Conservation (phyloP, 2,329 filamentous ascomycete genomes). For the Myriosclerotinia scirpicola region DNA sequence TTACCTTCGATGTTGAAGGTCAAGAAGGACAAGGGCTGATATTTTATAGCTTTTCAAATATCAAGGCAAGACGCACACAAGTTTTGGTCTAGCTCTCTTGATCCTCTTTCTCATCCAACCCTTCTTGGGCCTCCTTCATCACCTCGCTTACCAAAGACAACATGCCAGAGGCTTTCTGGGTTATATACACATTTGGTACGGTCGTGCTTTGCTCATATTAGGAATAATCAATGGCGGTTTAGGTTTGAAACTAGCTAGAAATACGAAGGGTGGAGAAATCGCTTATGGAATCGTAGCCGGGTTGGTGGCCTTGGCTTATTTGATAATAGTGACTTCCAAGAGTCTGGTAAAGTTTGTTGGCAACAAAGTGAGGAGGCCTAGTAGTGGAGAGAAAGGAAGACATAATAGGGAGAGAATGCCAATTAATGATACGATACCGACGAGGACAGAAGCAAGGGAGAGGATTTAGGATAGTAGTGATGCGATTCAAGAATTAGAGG, state of each 20-base stretch:
- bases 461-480: neutral
- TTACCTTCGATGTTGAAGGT: neutral
- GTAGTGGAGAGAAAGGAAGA: neutral
- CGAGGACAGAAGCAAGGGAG: neutral
- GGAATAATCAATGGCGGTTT: slow-evolving; percentile 64
- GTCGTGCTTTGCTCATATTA: slow-evolving; percentile 55
- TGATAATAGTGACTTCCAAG: neutral
- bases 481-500: no score
- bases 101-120: slow-evolving; percentile 58
- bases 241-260: slow-evolving; percentile 53
- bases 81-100: slow-evolving; percentile 56
- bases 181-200: slow-evolving; percentile 62
- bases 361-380: neutral
- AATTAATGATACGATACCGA: neutral
- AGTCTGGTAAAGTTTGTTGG: neutral
- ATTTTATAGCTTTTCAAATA: slow-evolving; percentile 40
- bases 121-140: slow-evolving; percentile 57
- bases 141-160: slow-evolving; percentile 50
- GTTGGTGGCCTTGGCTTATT: slow-evolving; percentile 50
- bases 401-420: neutral
- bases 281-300: slow-evolving; percentile 57
- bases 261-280: slow-evolving; percentile 47
- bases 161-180: slow-evolving; percentile 50
- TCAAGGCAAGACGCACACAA: slow-evolving; percentile 54
- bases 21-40: slow-evolving; percentile 27